Base-by-base conservation (phyloP, 1,284 basidiomycete genomes). In the Acaromyces ingoldii region DNA sequence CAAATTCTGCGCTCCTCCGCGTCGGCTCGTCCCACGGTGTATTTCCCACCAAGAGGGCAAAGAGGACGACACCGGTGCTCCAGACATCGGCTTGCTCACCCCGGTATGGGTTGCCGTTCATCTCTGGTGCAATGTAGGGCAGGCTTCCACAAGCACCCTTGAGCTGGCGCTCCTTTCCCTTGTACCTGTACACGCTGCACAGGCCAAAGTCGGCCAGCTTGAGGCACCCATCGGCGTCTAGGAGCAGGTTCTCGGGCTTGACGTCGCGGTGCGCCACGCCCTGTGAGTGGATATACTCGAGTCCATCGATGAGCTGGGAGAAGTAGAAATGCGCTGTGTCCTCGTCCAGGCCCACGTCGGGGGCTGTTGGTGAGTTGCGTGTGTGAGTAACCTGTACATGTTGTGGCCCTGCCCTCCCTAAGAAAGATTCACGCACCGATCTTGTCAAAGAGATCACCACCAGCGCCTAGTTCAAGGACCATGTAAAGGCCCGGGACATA, bases 11-110 rank as follows among this genome's bases (percentile, higher is more conserved):
- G 58, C 87, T 89, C 19, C 81, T 80, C 0, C 77, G 72, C 0
- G 91, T 91, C 2, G 93, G 91, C 72, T 95, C 88, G 71, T 97
- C 93, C 93, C 93, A 98, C 1, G 93, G 95, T 0, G 93, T 97
- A 73, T 95, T 97, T 46, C 93, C 93, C 4, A 84, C 86, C 0
- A 98, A 81, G 55, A 97, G 78, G 0, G 93, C 91, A 73, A 90
- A 97, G 0, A 98, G 79, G 31, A 98, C 93, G n/a, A 97, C 88
- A 1, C 95, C 95, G 48, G 89, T 83, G 1, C 90, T 91, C 93
- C 93, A 98, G 2, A 75, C 85, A 75, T 98, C 93, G 33, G 97
- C 84, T 0, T 92, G 91, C 63, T 95, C 90, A 3, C 91, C 93
- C 24, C 84, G 78, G 76, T 97, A 98, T 0, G 88, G 78, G 59